A percentile compares a stretch with the other conserved stretches of the same genome.
Evolutionary conservation across 768 basidiomycete species (phyloP).

Genomic region (Xerocomellus amylosporus): DNA sequence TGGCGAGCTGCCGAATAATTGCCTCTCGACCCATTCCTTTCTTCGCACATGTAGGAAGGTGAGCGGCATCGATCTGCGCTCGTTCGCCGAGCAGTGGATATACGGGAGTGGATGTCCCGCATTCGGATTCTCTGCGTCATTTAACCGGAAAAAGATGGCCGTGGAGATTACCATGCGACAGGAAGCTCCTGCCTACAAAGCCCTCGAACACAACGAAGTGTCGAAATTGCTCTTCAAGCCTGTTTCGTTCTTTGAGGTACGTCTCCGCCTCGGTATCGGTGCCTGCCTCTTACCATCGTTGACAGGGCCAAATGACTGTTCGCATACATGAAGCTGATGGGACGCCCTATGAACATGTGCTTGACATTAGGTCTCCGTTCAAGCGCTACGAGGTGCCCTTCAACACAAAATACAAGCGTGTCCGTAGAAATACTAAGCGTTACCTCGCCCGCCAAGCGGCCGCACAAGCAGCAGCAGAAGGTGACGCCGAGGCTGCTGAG

Average conservation of each 20-base stretch:
- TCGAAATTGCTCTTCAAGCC: conserved; percentile 72
- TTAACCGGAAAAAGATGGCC: conserved; percentile 97
- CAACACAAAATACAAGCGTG: conserved; percentile 97
- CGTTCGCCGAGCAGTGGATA: conserved; percentile 99
- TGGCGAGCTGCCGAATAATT: conserved; percentile 83
- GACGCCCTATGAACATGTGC: conserved; percentile 96
- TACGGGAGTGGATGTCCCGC: conserved; percentile 95
- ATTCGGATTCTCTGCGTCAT: conserved; percentile 85
- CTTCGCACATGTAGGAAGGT: conserved; percentile 90
- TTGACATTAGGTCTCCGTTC: conserved; percentile 82
- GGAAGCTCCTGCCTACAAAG: conserved; percentile 71
- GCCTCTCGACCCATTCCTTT: conserved; percentile 87
- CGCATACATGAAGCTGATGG: conserved; percentile 99
- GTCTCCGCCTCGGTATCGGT: conserved; percentile 13
- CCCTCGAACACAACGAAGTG: conserved; percentile 65
- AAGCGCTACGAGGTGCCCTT: conserved; percentile 98
- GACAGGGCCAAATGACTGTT: conserved; percentile 93
- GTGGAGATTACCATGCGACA: conserved; percentile 96
- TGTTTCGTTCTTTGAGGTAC: conserved; percentile 84
- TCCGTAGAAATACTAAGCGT: conserved; percentile 94
- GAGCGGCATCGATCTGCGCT: conserved; percentile 83
- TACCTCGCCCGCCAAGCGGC: conserved; percentile 91
- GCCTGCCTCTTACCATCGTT: conserved; percentile 6
- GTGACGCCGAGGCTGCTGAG: conserved; percentile 88
- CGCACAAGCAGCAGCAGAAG: conserved; percentile 89